These are phyloP conservation scores for Verticillium nubilum DNA, from an alignment of 2,329 filamentous ascomycete species.

Conservation along the genomic window DNA sequence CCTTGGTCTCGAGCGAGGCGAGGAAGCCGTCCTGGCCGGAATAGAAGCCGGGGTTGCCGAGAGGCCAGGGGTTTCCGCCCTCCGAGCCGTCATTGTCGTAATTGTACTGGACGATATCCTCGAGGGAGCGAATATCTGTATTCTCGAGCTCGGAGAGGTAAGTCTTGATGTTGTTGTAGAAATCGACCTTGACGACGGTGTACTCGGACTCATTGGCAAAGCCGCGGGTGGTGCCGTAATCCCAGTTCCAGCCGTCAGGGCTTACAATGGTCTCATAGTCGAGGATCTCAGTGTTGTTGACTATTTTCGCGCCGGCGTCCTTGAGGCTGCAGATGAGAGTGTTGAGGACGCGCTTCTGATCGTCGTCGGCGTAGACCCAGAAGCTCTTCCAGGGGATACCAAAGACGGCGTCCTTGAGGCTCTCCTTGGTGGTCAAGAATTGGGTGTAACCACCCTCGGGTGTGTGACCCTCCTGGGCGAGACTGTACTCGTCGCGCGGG, in stretches of 20 bases:
- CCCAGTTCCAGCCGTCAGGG: conserved; percentile 69
- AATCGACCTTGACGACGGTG: conserved; percentile 66
- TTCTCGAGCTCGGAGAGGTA: conserved; percentile 61
- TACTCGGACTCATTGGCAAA: conserved; percentile 70
- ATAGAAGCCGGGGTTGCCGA: conserved; percentile 54
- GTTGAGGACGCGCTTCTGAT: conserved; percentile 49
- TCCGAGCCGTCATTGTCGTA: conserved; percentile 59
- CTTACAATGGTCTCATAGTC: conserved; percentile 57
- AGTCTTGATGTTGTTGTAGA: conserved; percentile 55
- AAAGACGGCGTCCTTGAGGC: conserved; percentile 58
- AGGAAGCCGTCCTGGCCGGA: conserved; percentile 69
- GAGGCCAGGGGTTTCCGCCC: conserved; percentile 55
- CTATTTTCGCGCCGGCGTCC: conserved; percentile 57
- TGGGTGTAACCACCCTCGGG: conserved; percentile 51
- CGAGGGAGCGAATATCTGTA: conserved; percentile 51
- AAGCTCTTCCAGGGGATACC: conserved; percentile 69
- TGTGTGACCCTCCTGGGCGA: conserved; percentile 47
- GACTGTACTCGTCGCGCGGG: conserved; percentile 59
- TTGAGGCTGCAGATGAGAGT: conserved; percentile 47
- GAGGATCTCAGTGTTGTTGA: conserved; percentile 66
- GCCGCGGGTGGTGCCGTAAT: conserved; percentile 55
- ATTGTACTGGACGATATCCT: conserved; percentile 63
- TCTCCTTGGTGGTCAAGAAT: conserved; percentile 46
- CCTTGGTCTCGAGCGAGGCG: conserved; percentile 55
- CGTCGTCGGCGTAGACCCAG: conserved; percentile 55